phyloP scores from a whole-genome alignment of 345 rosid genomes.

The Lepidium didymum region DNA sequence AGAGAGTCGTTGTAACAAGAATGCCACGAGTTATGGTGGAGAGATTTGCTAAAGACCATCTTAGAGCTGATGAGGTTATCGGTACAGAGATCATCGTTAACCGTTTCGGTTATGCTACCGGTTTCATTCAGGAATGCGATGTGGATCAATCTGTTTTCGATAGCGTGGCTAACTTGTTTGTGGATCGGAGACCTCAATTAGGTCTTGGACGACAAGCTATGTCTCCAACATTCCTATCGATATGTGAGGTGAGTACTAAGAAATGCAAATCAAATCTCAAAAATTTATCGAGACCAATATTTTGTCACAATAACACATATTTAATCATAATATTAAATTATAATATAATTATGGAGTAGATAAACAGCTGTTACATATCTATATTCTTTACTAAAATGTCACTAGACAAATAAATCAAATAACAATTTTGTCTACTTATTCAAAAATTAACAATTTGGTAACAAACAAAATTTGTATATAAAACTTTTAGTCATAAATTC shows the following conservation, averaged over 20 bases:
- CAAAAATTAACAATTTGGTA: too few relatives aligned
- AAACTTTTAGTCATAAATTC: too few relatives aligned
- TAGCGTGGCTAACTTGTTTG: constrained; percentile 42
- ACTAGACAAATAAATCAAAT: too few relatives aligned
- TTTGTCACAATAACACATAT: too few relatives aligned
- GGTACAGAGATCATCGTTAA: constrained; percentile 60
- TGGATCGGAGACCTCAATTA: constrained; percentile 38
- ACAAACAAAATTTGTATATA: too few relatives aligned
- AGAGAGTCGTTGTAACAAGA: constrained; percentile 61
- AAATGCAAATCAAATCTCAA: neutral
- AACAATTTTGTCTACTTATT: too few relatives aligned
- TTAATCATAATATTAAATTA: too few relatives aligned
- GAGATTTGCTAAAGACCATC: constrained; percentile 68
- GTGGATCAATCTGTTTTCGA: constrained; percentile 19
- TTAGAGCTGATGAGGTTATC: constrained; percentile 66
- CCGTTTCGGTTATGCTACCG: constrained; percentile 65
- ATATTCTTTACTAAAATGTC: too few relatives aligned
- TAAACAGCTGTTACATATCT: too few relatives aligned
- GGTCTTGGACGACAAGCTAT: constrained; percentile 39
- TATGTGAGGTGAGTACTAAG: constrained; percentile 52
- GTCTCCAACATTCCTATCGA: constrained; percentile 37
- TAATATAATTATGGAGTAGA: too few relatives aligned
- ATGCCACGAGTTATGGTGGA: constrained; percentile 77
- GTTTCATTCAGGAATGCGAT: constrained; percentile 33
- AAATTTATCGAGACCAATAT: too few relatives aligned